Base-by-base conservation (phyloP, 2,329 filamentous ascomycete species). In the Rutstroemia sp. region DNA sequence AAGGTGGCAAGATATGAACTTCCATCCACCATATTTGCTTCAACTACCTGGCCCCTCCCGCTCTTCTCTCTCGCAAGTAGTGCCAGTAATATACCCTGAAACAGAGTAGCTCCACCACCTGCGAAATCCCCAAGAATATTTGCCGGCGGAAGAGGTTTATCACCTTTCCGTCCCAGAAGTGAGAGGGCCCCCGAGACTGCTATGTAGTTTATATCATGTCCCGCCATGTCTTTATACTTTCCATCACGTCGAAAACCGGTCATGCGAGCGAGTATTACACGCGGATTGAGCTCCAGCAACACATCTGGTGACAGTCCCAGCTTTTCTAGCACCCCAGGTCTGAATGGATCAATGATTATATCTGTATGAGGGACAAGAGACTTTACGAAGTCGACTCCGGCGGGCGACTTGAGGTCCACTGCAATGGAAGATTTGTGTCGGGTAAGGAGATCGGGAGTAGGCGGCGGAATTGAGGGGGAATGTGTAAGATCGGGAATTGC, bases 1-100 rank as follows among this genome's bases (percentile, higher is more conserved):
- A 92, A 92, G 0, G 85, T 87, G 1, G 86, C 85, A 25, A 97
- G 74, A 71, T 92, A 92, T 38, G 84, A 81, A 21, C 81, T 82
- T 8, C 92, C 92, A 73, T 97, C 92, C 12, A 96, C 92, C 92
- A 97, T 97, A 71, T 95, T 96, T 16, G 89, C 90, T 73, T 96
- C 90, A 8, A 97, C 91, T 12, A 96, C 86, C 73, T 96, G 92
- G 0, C 92, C 92, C 2, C 73, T 74, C 0, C 90, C 90, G 0
- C 77, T 84, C 45, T 71, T 74, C 49, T 78, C 74, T 37, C 90
- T 76, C 14, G 83, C 78, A 9, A 95, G 66, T 58, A 97, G 72
- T 0, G 94, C 92, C 19, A 96, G 76, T 55, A 96, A 71, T 4
- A 97, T 83, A 0, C 92, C 92, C 58, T 91, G 77, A 66, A 94